Base-by-base conservation (phyloP, 352 stramenopile species). In the Halophytophthora batemanensis region DNA sequence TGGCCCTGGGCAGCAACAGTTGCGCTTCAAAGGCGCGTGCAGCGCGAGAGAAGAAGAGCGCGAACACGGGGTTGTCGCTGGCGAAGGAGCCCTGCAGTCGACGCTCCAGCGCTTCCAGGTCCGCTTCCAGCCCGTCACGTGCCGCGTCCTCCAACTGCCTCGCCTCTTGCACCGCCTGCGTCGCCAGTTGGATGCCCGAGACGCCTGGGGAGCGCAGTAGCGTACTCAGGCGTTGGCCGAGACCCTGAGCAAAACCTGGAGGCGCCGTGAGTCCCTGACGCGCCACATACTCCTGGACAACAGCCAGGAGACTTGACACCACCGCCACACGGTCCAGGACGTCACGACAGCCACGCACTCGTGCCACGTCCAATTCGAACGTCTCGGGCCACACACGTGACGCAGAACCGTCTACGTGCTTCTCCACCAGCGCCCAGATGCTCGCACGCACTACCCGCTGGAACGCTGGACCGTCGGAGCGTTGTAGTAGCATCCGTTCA, bases 271-370 rank as follows among this genome's bases (percentile, higher is more conserved):
- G 18, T 11, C 48, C 56, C 12, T 51, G 63, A 29, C 67, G 73
- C n/a, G 56, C 48, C 23, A 74, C 46, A n/a, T 74, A 70, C 2
- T 88, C 81, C 23, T 87, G 81, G 14, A 89, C 33, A n/a, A 87
- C 42, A 6, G 73, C 64, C 7, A 91, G 35, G 6, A 89, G 56
- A 52, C 66, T 84, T 7, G 69, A 73, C 23, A 89, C 63, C 18
- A 91, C 38, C 19, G 70, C 56, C 31, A 87, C 67, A 3, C 74
- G 66, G 47, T 91, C 81, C 18, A 89, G 51, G 7, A 60, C 49
- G 45, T 91, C 71, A 15, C 81, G 73, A 17, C 67, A 75, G 14
- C 56, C 47, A n/a, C 76, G 74, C 23, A 91, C 50, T 25, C 74
- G 78, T 21, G 71, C 68, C 2, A 73, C 46, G 45, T 92, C 81